Conservation (phyloP, 495 filamentous ascomycete genomes). For the Staphylotrichum longicolle region DNA sequence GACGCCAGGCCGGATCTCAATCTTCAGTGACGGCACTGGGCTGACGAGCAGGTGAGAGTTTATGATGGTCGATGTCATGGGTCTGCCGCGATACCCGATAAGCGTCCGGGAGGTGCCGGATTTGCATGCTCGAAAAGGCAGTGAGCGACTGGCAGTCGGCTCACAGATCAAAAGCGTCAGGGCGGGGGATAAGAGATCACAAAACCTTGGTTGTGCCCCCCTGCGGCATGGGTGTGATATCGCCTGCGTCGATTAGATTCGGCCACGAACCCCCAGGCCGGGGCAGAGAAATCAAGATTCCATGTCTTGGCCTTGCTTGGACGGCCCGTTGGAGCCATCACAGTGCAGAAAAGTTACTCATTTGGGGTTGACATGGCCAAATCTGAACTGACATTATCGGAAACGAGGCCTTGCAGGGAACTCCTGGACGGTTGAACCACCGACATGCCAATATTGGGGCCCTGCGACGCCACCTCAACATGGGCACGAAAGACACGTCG, state of each 20-base stretch:
- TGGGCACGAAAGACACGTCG: not conserved
- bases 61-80: slow-evolving; percentile 1
- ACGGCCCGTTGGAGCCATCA: too few relatives aligned
- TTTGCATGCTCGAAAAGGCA: not conserved
- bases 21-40: not conserved
- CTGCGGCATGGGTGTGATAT: too few relatives aligned
- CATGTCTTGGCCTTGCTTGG: too few relatives aligned
- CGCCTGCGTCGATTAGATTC: too few relatives aligned
- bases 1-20: too few relatives aligned
- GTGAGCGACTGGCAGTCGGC: not conserved
- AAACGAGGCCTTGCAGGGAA: slow-evolving; percentile 7
- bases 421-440: not conserved
- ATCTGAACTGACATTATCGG: not conserved
- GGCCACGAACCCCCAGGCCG: too few relatives aligned
- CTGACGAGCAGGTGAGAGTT: not conserved
- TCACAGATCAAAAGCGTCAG: not conserved
- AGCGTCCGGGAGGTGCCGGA: slow-evolving; percentile 1
- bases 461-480: not conserved
- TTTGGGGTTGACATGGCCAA: not conserved
- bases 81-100: slow-evolving; percentile 1
- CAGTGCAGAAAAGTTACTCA: not conserved
- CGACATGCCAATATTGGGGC: slow-evolving; percentile 1
- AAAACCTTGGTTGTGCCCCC: not conserved
- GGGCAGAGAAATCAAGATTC: too few relatives aligned
- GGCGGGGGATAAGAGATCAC: not conserved